Percentiles rank a stretch among this genome's conserved stretches.
Conservation (phyloP, 768 basidiomycete species). For the Clavaria fumosa region DNA sequence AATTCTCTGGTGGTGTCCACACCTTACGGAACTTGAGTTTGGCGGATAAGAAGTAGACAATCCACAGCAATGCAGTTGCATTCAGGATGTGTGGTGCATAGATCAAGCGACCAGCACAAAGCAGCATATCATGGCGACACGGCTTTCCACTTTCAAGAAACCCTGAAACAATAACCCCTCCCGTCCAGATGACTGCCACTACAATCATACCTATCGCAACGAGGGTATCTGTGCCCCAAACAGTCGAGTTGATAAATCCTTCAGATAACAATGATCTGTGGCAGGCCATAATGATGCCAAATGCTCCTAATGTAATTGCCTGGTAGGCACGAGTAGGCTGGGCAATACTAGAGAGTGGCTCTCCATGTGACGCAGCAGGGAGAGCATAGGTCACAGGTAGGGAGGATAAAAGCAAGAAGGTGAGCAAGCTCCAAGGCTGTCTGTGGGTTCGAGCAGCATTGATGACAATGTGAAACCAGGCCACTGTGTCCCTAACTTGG, state of each 20-base stretch:
- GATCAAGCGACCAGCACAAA: constrained; percentile 1
- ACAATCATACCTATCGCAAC: not conserved
- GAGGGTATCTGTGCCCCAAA: not conserved
- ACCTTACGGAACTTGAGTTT: not conserved
- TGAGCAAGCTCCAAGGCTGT: not conserved
- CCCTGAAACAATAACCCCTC: not conserved
- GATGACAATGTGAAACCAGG: too few relatives aligned
- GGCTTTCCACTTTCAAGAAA: not conserved
- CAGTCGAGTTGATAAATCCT: not conserved
- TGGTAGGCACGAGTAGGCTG: not conserved
- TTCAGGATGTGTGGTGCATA: constrained; percentile 1
- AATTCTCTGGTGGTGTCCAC: not conserved
- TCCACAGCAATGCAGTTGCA: constrained; percentile 1
- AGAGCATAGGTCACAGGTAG: not conserved
- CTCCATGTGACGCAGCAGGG: not conserved
- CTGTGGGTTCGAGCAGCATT: not conserved
- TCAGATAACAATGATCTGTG: not conserved
- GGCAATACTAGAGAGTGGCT: not conserved
- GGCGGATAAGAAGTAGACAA: constrained; percentile 1
- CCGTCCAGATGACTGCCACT: not conserved
- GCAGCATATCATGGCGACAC: not conserved
- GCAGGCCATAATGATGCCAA: not conserved
- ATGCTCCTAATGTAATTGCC: not conserved
- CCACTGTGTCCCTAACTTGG: too few relatives aligned
- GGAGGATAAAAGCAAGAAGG: not conserved